Conservation (phyloP, 495 filamentous ascomycete genomes). For the Parachaetomium inaequale region DNA sequence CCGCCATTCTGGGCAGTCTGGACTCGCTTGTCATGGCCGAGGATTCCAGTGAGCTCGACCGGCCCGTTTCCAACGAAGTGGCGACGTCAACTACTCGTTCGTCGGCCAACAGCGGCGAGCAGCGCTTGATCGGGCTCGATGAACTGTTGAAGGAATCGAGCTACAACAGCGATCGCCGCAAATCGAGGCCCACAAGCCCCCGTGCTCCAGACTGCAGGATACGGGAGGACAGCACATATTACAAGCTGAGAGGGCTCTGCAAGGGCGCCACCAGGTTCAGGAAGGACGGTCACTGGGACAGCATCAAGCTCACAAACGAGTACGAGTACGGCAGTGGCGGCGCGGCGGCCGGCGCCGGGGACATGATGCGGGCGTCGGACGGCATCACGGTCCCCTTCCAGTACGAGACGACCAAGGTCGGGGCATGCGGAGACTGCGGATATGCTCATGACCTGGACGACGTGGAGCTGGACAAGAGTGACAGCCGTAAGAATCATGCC, state of each 20-base stretch:
- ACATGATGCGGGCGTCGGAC: constrained; percentile 26
- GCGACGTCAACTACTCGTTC: not conserved
- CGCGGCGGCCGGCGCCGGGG: not conserved
- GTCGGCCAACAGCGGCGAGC: not conserved
- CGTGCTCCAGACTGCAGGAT: constrained; percentile 24
- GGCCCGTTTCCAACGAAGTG: not conserved
- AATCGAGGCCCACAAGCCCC: constrained; percentile 9
- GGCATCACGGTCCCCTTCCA: constrained; percentile 22
- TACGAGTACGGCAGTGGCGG: constrained; percentile 14
- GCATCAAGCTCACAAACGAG: constrained; percentile 22
- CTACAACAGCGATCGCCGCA: not conserved
- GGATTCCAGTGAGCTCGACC: not conserved
- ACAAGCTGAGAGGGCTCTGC: constrained; percentile 27
- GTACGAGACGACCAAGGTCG: constrained; percentile 22
- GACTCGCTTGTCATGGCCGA: constrained; percentile 5
- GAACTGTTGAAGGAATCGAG: constrained; percentile 8
- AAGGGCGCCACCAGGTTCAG: constrained; percentile 25
- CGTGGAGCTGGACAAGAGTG: constrained; percentile 28
- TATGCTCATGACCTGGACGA: constrained; percentile 36
- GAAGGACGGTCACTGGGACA: constrained; percentile 24
- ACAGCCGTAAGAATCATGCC: constrained; percentile 24
- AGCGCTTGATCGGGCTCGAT: not conserved
- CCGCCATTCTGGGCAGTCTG: not conserved
- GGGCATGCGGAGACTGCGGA: constrained; percentile 33
- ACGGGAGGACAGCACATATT: constrained; percentile 22